Evolutionary conservation across 345 rosid genomes (phyloP).

Genomic region (Litchi chinensis): DNA sequence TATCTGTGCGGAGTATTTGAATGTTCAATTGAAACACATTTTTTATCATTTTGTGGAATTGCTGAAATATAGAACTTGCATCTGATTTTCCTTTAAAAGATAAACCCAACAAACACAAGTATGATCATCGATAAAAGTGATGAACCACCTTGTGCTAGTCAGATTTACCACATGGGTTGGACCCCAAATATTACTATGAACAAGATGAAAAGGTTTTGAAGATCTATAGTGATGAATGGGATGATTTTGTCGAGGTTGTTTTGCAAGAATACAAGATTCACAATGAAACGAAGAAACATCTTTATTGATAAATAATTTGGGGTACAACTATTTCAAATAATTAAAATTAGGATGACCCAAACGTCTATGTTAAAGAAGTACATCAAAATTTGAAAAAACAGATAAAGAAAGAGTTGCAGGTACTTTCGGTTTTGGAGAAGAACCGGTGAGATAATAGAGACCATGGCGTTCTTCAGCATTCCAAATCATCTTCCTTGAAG

Average conservation of each 20-base stretch:
- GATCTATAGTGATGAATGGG: not conserved
- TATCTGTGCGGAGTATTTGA: too few species aligned
- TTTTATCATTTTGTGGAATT: too few species aligned
- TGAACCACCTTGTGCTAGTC: too few species aligned
- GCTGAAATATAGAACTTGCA: not conserved
- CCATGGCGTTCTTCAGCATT: not conserved
- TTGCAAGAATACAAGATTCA: not conserved
- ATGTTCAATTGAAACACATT: too few species aligned
- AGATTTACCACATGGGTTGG: too few species aligned
- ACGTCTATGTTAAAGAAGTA: not conserved
- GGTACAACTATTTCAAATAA: not conserved
- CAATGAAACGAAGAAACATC: not conserved
- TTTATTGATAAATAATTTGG: not conserved
- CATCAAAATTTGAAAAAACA: not conserved
- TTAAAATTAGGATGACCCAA: not conserved
- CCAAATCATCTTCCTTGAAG: conserved; percentile 11
- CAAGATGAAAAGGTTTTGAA: not conserved
- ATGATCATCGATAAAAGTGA: too few species aligned
- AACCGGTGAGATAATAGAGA: not conserved
- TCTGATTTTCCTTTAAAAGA: too few species aligned
- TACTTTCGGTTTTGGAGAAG: not conserved
- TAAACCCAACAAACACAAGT: too few species aligned
- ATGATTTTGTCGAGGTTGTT: not conserved
- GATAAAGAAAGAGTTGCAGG: too few species aligned
- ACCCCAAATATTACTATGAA: not conserved